Evolutionary conservation across 129 eudicot genomes (phyloP).

Genomic region (Chrysanthemum lavandulifolium): DNA sequence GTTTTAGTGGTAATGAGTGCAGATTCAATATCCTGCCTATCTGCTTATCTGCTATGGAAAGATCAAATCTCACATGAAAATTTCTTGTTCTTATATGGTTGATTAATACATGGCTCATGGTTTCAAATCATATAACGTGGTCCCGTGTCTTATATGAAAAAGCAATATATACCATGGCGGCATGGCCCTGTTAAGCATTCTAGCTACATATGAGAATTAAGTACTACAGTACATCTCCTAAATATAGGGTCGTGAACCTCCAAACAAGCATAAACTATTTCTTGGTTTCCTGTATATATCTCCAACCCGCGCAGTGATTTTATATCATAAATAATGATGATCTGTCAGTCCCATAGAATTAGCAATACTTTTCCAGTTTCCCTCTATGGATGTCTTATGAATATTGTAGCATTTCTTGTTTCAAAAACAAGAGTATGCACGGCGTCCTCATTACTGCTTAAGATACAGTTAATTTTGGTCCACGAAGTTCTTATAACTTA

Average conservation of each 20-base stretch:
- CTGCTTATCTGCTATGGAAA: background rate
- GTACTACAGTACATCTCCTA: background rate
- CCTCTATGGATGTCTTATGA: background rate
- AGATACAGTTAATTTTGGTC: background rate
- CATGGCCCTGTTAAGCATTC: background rate
- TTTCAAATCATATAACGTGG: background rate
- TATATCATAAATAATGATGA: background rate
- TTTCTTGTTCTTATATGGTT: background rate
- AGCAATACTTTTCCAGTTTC: background rate
- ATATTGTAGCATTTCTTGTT: background rate
- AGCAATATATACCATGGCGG: background rate
- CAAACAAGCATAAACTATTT: background rate
- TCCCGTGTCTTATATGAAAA: background rate
- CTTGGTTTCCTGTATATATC: background rate
- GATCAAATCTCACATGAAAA: background rate
- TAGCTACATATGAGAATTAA: background rate
- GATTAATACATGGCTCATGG: background rate
- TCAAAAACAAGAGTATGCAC: background rate
- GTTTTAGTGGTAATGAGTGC: background rate
- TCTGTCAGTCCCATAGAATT: background rate
- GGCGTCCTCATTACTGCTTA: background rate
- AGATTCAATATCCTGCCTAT: background rate
- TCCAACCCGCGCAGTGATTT: no score
- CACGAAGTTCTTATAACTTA: background rate
- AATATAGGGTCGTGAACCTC: background rate